Evolutionary conservation across 345 rosid genomes (phyloP).

Genomic region (Brassica juncea): DNA sequence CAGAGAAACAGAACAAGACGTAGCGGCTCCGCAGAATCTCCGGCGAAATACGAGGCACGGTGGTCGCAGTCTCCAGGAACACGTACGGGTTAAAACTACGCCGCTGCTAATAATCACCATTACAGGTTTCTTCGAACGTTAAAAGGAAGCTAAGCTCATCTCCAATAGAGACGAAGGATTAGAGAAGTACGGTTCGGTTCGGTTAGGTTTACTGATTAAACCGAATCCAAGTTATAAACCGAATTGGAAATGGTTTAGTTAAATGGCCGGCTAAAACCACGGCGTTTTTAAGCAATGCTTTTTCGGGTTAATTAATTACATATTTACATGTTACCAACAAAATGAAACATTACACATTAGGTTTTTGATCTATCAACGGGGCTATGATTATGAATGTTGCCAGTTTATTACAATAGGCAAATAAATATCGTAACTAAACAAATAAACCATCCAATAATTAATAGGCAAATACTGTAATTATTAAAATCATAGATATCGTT

Average conservation of each 20-base stretch:
- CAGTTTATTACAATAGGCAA: background rate
- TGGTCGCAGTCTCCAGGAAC: slow-evolving; percentile 46
- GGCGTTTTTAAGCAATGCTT: background rate
- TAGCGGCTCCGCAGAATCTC: slow-evolving; percentile 37
- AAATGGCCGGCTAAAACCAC: background rate
- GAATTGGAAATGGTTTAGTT: background rate
- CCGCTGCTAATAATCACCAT: slow-evolving; percentile 52
- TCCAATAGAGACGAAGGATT: slow-evolving; percentile 25
- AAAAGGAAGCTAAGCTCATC: slow-evolving; percentile 21
- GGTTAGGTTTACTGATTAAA: slow-evolving; percentile 22
- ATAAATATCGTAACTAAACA: background rate
- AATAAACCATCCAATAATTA: background rate
- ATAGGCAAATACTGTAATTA: background rate
- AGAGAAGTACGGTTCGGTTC: slow-evolving; percentile 27
- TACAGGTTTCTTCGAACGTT: background rate
- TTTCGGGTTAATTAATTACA: background rate
- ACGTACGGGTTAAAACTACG: slow-evolving; percentile 45
- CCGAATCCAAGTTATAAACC: slow-evolving; percentile 18
- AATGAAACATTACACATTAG: background rate
- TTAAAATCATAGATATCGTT: background rate
- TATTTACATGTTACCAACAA: background rate
- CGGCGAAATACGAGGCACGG: slow-evolving; percentile 36
- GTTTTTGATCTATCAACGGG: background rate
- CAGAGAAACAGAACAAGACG: slow-evolving; percentile 42
- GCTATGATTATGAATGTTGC: background rate